Evolutionary conservation across 2,329 filamentous ascomycete species (phyloP).

Genomic region (Ceratocystis variospora): DNA sequence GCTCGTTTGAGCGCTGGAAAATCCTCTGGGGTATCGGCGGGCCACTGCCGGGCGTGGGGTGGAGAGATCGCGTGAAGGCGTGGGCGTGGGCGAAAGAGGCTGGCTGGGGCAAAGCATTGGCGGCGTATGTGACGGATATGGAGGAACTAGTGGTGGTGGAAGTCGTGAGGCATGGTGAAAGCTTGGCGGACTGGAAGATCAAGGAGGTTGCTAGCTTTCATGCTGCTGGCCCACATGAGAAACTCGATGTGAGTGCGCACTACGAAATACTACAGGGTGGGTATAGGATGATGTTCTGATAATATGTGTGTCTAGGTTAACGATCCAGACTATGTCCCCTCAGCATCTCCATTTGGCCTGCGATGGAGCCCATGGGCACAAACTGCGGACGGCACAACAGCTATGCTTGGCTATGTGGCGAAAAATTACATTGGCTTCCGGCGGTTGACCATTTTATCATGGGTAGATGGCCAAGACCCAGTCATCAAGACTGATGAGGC

Average conservation of each 20-base stretch:
- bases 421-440: conserved; percentile 43
- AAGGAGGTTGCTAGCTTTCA: conserved; percentile 38
- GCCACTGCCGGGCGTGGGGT: conserved; percentile 29
- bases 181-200: conserved; percentile 33
- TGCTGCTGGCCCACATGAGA: conserved; percentile 23
- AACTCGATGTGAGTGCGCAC: conserved; percentile 24
- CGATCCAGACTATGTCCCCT: conserved; percentile 39
- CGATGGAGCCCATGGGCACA: conserved; percentile 42
- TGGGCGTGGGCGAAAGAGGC: conserved; percentile 41
- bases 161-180: conserved; percentile 27
- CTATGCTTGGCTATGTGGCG: conserved; percentile 38
- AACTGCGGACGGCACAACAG: conserved; percentile 22
- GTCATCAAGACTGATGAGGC: conserved; percentile 28
- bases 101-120: conserved; percentile 30
- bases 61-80: conserved; percentile 33
- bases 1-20: conserved; percentile 37
- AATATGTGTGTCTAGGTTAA: conserved; percentile 12
- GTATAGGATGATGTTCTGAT: not conserved
- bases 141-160: conserved; percentile 38
- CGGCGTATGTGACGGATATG: conserved; percentile 40
- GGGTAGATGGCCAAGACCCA: conserved; percentile 28
- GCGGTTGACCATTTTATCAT: conserved; percentile 31
- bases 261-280: not conserved
- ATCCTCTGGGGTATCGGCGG: conserved; percentile 44
- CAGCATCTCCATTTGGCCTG: conserved; percentile 37